Evolutionary conservation across 805 yeast species (phyloP).

Genomic region (Ogataea paraovalis): DNA sequence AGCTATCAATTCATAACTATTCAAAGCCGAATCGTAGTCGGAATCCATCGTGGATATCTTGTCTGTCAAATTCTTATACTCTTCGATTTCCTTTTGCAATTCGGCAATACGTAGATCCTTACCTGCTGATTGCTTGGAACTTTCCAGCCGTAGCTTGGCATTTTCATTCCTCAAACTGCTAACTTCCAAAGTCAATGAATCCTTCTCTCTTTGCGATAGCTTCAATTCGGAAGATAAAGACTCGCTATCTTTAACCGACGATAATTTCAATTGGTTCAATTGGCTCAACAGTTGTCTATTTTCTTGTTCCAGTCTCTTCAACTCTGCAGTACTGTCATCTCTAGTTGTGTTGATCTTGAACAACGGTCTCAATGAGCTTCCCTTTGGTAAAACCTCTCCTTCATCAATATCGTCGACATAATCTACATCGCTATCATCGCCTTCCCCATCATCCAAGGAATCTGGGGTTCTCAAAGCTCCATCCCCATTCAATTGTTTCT

Average conservation of each 20-base stretch:
- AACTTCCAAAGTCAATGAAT: not conserved
- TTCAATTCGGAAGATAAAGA: not conserved
- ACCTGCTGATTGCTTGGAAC: not conserved
- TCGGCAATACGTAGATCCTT: too few species aligned
- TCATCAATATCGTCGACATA: constrained; percentile 7
- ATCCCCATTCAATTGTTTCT: constrained; percentile 3
- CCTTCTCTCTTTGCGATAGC: not conserved
- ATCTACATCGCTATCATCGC: constrained; percentile 8
- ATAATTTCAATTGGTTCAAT: not conserved
- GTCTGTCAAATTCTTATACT: constrained; percentile 5
- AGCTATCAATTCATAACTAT: constrained; percentile 6
- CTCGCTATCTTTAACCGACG: constrained; percentile 1
- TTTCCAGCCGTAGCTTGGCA: not conserved
- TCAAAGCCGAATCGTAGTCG: constrained; percentile 7
- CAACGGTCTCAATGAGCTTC: not conserved
- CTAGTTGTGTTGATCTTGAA: not conserved
- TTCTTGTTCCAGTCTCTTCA: constrained; percentile 9
- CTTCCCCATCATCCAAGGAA: constrained; percentile 12
- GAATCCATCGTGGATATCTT: constrained; percentile 8
- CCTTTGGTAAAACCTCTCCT: constrained; percentile 2
- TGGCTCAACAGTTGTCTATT: constrained; percentile 10
- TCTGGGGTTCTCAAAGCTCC: constrained; percentile 14
- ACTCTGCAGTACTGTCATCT: not conserved
- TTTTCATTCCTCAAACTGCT: not conserved
- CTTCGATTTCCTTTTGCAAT: constrained; percentile 5